Base-by-base conservation (phyloP, 1,284 basidiomycete species). In the Malassezia dermatis region DNA sequence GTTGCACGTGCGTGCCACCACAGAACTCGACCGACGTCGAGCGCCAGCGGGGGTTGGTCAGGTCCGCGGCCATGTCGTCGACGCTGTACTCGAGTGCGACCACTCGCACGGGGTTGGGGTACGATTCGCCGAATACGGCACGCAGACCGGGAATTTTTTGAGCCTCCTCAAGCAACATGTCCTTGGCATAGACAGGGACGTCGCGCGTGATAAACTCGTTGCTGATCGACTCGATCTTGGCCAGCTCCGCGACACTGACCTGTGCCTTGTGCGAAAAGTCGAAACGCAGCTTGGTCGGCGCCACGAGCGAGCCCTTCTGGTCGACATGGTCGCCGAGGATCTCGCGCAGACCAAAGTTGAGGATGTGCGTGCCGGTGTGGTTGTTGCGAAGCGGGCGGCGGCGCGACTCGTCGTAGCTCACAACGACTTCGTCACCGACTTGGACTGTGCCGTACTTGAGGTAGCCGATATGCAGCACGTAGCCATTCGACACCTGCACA, bases 341-440 rank as follows among this genome's bases (percentile, higher is more conserved):
- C 73, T 96, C 91, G 28, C 94, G 86, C 4, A 99, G 82, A 52
- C 80, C 83, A 75, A 81, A 98, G 79, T 98, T 98, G 69, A 99
- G 86, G 63, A 99, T 93, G 76, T 99, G 94, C 0, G 94, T 99
- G 13, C 86, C 93, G 23, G 93, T 98, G 79, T 99, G 94, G 74
- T 99, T 98, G 78, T 90, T 96, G 58, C 90, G 84, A 57, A 99
- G 78, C 0, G 91, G 91, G 85, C 87, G 90, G 57, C 94, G 83
- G 47, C 93, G 88, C 40, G 44, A 43, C 59, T 88, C 85, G 64
- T 88, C 86, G 69, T 87, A 88, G 13, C 81, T 82, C 28, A 82
- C 80, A 34, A 84, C 79, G 12, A 89, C 84, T 52, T 82, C 78
- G 64, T 87, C 83, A 19, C 82, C 83, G 26, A 86, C 78, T 26